A percentile compares a stretch with the other conserved stretches of the same genome.
These are phyloP conservation scores for Huiozyma sinensis DNA, from an alignment of 805 yeast genomes.

Conservation along the genomic window DNA sequence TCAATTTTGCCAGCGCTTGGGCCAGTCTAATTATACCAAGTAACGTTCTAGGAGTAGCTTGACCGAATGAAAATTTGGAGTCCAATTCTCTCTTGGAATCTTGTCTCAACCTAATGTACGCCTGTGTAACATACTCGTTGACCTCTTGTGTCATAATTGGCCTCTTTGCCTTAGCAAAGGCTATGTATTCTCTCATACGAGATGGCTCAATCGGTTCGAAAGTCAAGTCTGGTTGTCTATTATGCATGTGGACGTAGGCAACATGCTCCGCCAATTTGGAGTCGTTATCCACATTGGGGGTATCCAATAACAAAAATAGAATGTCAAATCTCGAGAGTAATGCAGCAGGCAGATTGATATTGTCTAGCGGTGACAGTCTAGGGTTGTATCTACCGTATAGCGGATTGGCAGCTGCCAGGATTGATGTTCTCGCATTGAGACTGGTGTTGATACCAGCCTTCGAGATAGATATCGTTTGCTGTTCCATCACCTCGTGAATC, in stretches of 20 bases:
- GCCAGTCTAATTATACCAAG: constrained; percentile 85
- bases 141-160: constrained; percentile 80
- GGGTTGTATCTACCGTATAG: constrained; percentile 91
- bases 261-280: constrained; percentile 87
- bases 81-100: constrained; percentile 73
- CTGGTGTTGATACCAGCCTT: constrained; percentile 97
- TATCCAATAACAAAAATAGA: constrained; percentile 75
- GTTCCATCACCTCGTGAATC: constrained; percentile 98
- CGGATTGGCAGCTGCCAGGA: constrained; percentile 98
- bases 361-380: constrained; percentile 80
- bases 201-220: constrained; percentile 68
- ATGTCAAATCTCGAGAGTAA: constrained; percentile 89
- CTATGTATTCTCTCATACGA: constrained; percentile 77
- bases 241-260: constrained; percentile 90
- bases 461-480: constrained; percentile 92
- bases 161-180: constrained; percentile 72
- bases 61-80: constrained; percentile 70
- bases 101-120: constrained; percentile 86
- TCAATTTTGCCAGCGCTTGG: constrained; percentile 85
- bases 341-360: constrained; percentile 94
- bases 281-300: constrained; percentile 70
- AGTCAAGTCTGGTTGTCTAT: constrained; percentile 68
- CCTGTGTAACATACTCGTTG: constrained; percentile 74
- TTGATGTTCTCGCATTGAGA: constrained; percentile 88
- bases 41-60: constrained; percentile 90